A percentile compares a stretch with the other conserved stretches of the same genome.
Conservation (phyloP, 1,139 yeast species). For the Sugiyamaella castrensis region DNA sequence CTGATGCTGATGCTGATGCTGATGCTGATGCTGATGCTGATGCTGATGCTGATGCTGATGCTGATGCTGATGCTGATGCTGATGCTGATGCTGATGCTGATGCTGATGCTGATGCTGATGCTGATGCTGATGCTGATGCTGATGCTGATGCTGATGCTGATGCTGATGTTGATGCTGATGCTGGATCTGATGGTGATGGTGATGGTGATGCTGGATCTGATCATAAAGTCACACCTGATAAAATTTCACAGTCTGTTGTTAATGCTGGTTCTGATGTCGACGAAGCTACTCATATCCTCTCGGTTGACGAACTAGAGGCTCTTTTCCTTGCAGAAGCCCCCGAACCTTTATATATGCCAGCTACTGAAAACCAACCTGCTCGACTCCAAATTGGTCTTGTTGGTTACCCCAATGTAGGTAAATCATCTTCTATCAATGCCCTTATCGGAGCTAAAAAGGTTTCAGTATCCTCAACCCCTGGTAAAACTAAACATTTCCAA, state of each 20-base stretch:
- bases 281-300: slow-evolving; percentile 64
- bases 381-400: slow-evolving; percentile 89
- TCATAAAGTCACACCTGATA: too few relatives aligned
- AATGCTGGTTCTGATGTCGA: slow-evolving; percentile 24
- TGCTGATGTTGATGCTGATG: slow-evolving; percentile 31
- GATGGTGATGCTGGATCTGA: not conserved
- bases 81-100: slow-evolving; percentile 20
- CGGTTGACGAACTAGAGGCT: slow-evolving; percentile 80
- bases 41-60: slow-evolving; percentile 20
- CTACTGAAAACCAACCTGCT: slow-evolving; percentile 24
- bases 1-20: not conserved
- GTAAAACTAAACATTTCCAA: slow-evolving; percentile 98
- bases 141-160: slow-evolving; percentile 20
- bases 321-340: slow-evolving; percentile 83
- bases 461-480: slow-evolving; percentile 97
- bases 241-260: too few relatives aligned
- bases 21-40: too few relatives aligned
- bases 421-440: slow-evolving; percentile 93
- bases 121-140: too few relatives aligned
- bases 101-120: slow-evolving; percentile 19
- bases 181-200: slow-evolving; percentile 19
- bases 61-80: slow-evolving; percentile 27
- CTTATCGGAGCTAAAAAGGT: slow-evolving; percentile 95
- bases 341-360: slow-evolving; percentile 49
- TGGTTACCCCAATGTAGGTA: slow-evolving; percentile 91